Conservation (phyloP, 371 early-diverging fungal genomes). For the Rhizopus delemar region DNA sequence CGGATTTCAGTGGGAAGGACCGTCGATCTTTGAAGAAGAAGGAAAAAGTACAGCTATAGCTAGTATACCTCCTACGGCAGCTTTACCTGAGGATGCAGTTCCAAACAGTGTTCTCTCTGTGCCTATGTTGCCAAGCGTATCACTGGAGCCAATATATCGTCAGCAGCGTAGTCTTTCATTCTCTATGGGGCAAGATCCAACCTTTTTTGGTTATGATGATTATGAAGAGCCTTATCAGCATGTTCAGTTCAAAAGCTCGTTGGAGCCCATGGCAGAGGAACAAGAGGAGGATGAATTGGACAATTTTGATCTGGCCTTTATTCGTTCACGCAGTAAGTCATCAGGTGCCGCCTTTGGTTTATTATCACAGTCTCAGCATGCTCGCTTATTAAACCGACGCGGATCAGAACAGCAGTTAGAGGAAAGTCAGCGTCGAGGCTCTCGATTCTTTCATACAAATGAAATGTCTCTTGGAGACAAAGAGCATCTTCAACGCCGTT, state of each 20-base stretch:
- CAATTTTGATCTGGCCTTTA: conserved; percentile 26
- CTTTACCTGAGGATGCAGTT: conserved; percentile 1
- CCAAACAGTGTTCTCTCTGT: conserved; percentile 34
- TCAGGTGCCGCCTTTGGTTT: conserved; percentile 51
- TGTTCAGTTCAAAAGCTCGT: conserved; percentile 23
- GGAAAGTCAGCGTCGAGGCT: conserved; percentile 28
- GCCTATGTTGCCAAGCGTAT: conserved; percentile 49
- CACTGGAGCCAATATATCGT: conserved; percentile 44
- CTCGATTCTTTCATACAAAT: conserved; percentile 18
- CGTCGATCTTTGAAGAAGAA: conserved; percentile 42
- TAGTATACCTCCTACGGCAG: conserved; percentile 11
- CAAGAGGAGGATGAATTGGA: conserved; percentile 30
- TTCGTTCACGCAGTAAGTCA: conserved; percentile 45
- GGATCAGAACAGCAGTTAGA: conserved; percentile 35
- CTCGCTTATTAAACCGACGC: conserved; percentile 31
- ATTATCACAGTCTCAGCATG: conserved; percentile 38
- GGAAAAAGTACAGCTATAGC: conserved; percentile 9
- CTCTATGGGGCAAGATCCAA: conserved; percentile 51
- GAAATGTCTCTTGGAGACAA: conserved; percentile 35
- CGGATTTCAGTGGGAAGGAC: conserved; percentile 47
- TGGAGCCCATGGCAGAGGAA: conserved; percentile 49
- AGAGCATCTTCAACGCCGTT: conserved; percentile 23
- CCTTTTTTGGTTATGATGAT: conserved; percentile 49
- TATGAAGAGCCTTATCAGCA: conserved; percentile 27
- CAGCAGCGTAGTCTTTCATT: conserved; percentile 54